phyloP scores from a whole-genome alignment of 345 rosid species.

The Gossypium sturtianum region DNA sequence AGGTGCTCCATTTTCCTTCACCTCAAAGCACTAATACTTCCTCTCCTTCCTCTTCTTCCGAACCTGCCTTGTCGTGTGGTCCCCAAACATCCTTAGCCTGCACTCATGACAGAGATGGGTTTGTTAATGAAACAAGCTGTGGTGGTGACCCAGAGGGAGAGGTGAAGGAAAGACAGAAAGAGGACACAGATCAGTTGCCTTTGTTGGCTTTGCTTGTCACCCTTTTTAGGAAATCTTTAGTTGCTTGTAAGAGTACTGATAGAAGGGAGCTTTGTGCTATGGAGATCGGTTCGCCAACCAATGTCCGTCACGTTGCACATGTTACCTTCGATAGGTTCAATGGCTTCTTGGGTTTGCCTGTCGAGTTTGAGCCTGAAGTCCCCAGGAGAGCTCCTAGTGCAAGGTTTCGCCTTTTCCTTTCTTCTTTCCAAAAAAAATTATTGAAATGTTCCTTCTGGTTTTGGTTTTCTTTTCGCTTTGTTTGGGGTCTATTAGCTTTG shows the following conservation, averaged over 20 bases:
- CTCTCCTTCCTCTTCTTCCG: constrained; percentile 33
- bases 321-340: constrained; percentile 93
- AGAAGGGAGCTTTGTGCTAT: constrained; percentile 54
- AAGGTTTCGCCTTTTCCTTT: constrained; percentile 32
- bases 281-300: constrained; percentile 84
- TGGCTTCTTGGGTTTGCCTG: constrained; percentile 89
- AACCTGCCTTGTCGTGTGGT: constrained; percentile 8
- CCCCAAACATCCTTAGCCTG: constrained; percentile 31
- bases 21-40: constrained; percentile 35
- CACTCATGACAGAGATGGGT: constrained; percentile 28
- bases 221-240: constrained; percentile 66
- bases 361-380: constrained; percentile 86
- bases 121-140: constrained; percentile 12
- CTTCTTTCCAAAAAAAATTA: not conserved
- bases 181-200: constrained; percentile 61
- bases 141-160: constrained; percentile 12
- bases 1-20: constrained; percentile 69
- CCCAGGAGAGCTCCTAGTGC: constrained; percentile 85
- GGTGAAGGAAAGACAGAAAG: constrained; percentile 17
- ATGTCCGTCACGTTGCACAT: constrained; percentile 82
- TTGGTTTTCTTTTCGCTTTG: not conserved
- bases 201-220: constrained; percentile 59
- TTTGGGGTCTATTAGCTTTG: not conserved
- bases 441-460: constrained; percentile 4
- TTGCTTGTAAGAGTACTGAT: constrained; percentile 48